Evolutionary conservation across 805 yeast species (phyloP), one percentile per base, ranked within the genome.

Genomic region (Candida pini): DNA sequence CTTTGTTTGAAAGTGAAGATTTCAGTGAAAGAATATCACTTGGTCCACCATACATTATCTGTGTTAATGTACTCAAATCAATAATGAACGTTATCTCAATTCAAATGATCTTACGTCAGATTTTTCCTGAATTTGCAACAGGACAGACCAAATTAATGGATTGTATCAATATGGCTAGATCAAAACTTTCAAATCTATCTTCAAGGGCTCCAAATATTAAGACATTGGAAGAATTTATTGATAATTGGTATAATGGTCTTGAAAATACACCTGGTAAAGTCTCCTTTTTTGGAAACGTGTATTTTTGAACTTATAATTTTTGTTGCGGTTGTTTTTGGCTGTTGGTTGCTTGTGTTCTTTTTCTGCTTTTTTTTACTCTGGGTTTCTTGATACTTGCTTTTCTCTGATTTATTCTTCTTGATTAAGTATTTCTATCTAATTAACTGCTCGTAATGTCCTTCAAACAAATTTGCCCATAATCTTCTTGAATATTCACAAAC

Each of bases 51-150:
- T 46, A 47, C 13, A 49, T 56, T 25, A 47, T 52, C 2, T 50
- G 56, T 26, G 35, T 51, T 4, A 54, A 54, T 40, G 39, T 45
- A 14, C 34, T 53, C 9, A 56, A 51, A 40, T 54, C 62, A 5
- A 26, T 56, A 17, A 41, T 52, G 12, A 58, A 56, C 31, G 41
- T 54, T 12, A 36, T 48, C 18, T 47, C 60, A 5, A 46, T 47
- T 24, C 20, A 45, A 12, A 37, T 41, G 25, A 41, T 47, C 26
- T 44, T 53, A 18, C 44, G 44, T 13, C 16, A 26, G 4, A 9
- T 40, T 8, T 30, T 54, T 17, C 41, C 44, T 16, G 39, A 40
- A 19, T 32, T 34, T 8, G 30, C 16, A n/a, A 36, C 42, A 3
- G 28, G 31, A n/a, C 19, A 20, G 9, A 10, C 9, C 3, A 39